Evolutionary conservation across 1,284 basidiomycete genomes (phyloP).

Genomic region (Jaminaea rosea): DNA sequence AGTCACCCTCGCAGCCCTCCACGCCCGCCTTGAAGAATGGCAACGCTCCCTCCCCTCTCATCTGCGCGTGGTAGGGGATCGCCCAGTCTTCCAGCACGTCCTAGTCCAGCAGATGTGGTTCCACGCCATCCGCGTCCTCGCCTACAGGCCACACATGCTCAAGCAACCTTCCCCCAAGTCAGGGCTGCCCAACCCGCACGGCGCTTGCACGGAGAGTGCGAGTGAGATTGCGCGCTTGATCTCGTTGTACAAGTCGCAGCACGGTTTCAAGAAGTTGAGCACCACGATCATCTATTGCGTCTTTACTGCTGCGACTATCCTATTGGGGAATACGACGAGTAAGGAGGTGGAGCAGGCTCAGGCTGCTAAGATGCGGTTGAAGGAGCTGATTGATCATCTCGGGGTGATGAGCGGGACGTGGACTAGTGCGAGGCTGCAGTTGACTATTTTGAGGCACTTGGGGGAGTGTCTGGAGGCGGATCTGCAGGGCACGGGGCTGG

Average conservation of each 20-base stretch:
- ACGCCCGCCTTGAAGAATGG: constrained; percentile 9
- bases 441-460: neutral
- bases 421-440: neutral
- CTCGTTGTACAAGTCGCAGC: constrained; percentile 21
- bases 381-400: neutral
- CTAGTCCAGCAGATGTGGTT: neutral
- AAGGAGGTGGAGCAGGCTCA: constrained; percentile 12
- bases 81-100: neutral
- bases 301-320: constrained; percentile 32
- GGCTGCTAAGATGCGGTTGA: constrained; percentile 17
- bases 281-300: constrained; percentile 28
- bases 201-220: constrained; percentile 26
- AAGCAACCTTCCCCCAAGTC: constrained; percentile 17
- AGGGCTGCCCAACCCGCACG: constrained; percentile 20
- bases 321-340: constrained; percentile 32
- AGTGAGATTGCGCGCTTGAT: constrained; percentile 21
- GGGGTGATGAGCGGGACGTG: constrained; percentile 1
- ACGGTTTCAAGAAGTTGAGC: constrained; percentile 23
- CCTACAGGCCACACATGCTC: constrained; percentile 30
- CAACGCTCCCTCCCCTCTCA: neutral
- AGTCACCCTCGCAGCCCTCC: constrained; percentile 3
- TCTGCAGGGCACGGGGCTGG: neutral
- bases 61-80: neutral
- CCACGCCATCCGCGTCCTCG: constrained; percentile 10
- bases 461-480: neutral